Evolutionary conservation across 1,139 yeast species (phyloP).

Genomic region (Blastobotrys serpentis): DNA sequence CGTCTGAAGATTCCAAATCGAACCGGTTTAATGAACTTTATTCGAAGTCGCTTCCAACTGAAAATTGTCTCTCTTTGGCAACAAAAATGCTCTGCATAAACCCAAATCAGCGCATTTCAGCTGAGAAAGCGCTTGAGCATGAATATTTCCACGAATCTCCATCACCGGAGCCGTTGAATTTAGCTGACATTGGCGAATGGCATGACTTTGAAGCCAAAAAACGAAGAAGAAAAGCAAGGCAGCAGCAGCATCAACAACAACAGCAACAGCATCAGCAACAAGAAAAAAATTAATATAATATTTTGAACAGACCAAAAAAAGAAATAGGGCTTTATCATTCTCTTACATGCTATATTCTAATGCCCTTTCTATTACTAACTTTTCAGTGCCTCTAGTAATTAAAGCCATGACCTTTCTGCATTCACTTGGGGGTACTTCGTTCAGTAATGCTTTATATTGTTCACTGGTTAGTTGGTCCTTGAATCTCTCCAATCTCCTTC

Average conservation of each 20-base stretch:
- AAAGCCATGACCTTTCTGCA: slow-evolving; percentile 27
- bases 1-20: slow-evolving; percentile 41
- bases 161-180: slow-evolving; percentile 50
- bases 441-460: slow-evolving; percentile 31
- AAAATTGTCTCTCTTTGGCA: slow-evolving; percentile 66
- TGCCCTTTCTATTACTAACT: slow-evolving; percentile 35
- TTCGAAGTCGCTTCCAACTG: no score
- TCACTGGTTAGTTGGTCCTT: slow-evolving; percentile 31
- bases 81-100: slow-evolving; percentile 59
- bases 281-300: slow-evolving; percentile 3
- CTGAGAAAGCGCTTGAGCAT: slow-evolving; percentile 61
- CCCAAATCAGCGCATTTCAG: slow-evolving; percentile 63
- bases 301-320: slow-evolving; percentile 1
- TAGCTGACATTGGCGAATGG: slow-evolving; percentile 78
- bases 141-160: slow-evolving; percentile 74
- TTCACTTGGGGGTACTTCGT: slow-evolving; percentile 17
- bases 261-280: neutral
- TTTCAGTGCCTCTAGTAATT: slow-evolving; percentile 37
- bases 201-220: slow-evolving; percentile 95
- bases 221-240: slow-evolving; percentile 52
- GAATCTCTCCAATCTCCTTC: slow-evolving; percentile 30
- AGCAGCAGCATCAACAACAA: slow-evolving; percentile 16
- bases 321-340: no score
- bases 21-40: no score
- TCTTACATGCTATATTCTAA: slow-evolving; percentile 5